phyloP scores from a whole-genome alignment of 176 grass and related monocot species.

The barley (Hordeum vulgare) region MorexV3_pseudomolecules_assembly NC_058519.1:547100133-547100632 shows the following conservation, averaged over 20 bases:
- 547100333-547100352: neutral
- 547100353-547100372: no score
- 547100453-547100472: neutral
- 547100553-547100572: neutral
- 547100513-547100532: neutral
- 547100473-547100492: neutral
- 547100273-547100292: neutral
- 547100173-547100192: conserved; percentile 27
- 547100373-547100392: no score
- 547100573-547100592: neutral
- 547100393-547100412: no score
- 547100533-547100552: neutral
- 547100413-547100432: no score
- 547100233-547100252: neutral
- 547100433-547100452: no score
- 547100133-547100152: neutral
- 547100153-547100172: neutral
- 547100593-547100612: neutral
- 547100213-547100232: neutral
- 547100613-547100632: neutral
- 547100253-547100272: neutral
- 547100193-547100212: neutral
- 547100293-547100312: neutral
- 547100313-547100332: neutral
- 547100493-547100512: neutral